Percentiles rank a stretch among this genome's conserved stretches.
phyloP scores from a whole-genome alignment of 352 stramenopile genomes.

The Pythium phragmiticola region DNA sequence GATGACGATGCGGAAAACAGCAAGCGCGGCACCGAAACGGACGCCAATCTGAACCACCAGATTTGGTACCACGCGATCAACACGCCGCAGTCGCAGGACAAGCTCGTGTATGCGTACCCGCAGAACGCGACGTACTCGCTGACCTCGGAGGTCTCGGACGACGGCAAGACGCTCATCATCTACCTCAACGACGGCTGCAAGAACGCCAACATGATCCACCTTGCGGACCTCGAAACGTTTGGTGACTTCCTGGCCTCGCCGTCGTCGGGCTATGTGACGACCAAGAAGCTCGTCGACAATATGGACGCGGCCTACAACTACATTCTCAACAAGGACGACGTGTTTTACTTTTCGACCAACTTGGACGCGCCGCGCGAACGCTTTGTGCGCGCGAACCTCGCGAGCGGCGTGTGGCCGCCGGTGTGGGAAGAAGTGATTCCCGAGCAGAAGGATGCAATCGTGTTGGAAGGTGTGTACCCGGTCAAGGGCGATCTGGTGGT shows the following conservation, averaged over 20 bases:
- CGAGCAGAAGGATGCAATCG: constrained; percentile 65
- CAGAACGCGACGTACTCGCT: constrained; percentile 73
- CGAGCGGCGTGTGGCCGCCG: constrained; percentile 21
- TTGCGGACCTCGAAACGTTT: constrained; percentile 58
- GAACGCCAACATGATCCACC: constrained; percentile 87
- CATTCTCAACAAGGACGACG: constrained; percentile 84
- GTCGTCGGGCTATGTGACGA: constrained; percentile 33
- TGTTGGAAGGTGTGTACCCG: constrained; percentile 72
- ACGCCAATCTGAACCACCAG: constrained; percentile 76
- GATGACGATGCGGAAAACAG: constrained; percentile 39
- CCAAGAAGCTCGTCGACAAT: constrained; percentile 84
- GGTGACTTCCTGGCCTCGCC: constrained; percentile 41
- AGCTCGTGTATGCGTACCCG: constrained; percentile 77
- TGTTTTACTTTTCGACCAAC: constrained; percentile 89
- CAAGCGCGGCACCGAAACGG: constrained; percentile 77
- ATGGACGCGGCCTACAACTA: constrained; percentile 87
- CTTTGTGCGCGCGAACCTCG: constrained; percentile 45
- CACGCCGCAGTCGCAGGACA: constrained; percentile 69
- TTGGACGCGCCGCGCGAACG: constrained; percentile 76
- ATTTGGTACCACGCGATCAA: constrained; percentile 79
- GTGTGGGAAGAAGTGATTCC: constrained; percentile 83
- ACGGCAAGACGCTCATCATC: constrained; percentile 75
- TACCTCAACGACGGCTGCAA: constrained; percentile 85
- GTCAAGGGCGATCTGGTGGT: constrained; percentile 70
- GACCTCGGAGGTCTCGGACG: constrained; percentile 65